Evolutionary conservation across 306 rosid genomes (phyloP).

Genomic region (Oemleria cerasiformis): DNA sequence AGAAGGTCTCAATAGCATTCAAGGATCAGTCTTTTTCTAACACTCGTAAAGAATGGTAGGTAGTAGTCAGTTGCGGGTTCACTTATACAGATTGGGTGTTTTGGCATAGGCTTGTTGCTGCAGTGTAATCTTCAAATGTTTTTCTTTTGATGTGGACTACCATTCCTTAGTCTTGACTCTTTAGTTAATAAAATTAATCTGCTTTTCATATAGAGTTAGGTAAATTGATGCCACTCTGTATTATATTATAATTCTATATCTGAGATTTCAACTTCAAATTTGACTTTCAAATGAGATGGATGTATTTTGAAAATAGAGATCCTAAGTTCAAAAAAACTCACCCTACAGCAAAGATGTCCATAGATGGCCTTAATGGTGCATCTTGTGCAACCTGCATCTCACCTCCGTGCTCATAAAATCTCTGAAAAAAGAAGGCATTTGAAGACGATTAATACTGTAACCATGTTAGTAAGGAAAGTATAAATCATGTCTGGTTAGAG

Average conservation of each 20-base stretch:
- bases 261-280: background rate
- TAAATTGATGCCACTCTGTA: too few species aligned
- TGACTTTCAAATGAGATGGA: background rate
- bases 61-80: too few species aligned
- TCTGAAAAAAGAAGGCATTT: constrained; percentile 39
- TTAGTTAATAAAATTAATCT: too few species aligned
- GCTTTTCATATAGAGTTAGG: too few species aligned
- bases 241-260: background rate
- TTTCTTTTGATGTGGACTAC: too few species aligned
- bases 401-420: constrained; percentile 97
- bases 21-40: too few species aligned
- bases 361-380: constrained; percentile 78
- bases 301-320: constrained; percentile 7
- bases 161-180: too few species aligned
- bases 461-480: constrained; percentile 3
- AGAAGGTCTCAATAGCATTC: too few species aligned
- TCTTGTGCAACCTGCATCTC: constrained; percentile 91
- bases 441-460: constrained; percentile 10
- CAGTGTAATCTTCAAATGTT: too few species aligned
- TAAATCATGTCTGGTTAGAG: background rate
- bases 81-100: too few species aligned
- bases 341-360: constrained; percentile 98
- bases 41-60: too few species aligned
- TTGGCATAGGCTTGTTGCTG: too few species aligned
- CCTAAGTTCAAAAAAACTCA: constrained; percentile 44